Conservation (phyloP, 139 green algal genomes). For the Ettlia oleoabundans region DNA sequence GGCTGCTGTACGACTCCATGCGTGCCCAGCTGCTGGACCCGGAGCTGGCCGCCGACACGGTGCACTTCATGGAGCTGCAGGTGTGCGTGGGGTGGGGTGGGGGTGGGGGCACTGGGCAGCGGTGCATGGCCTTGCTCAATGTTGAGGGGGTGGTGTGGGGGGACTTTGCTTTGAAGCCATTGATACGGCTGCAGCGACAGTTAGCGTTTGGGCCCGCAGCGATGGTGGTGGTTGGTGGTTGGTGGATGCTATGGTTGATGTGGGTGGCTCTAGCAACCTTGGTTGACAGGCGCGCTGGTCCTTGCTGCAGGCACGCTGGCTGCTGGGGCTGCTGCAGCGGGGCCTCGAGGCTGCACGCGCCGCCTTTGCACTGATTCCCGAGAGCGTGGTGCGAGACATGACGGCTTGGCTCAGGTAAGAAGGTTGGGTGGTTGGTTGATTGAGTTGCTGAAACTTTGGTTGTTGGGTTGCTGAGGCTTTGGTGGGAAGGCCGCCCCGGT, state of each 20-base stretch:
- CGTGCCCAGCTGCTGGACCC: constrained; percentile 53
- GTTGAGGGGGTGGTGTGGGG: too few species aligned
- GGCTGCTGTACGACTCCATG: constrained; percentile 56
- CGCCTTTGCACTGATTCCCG: constrained; percentile 52
- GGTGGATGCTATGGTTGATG: not conserved
- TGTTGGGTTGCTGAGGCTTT: too few species aligned
- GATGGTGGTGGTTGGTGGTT: not conserved
- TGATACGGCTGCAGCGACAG: too few species aligned
- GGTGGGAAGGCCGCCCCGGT: not conserved
- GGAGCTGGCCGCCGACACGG: constrained; percentile 46
- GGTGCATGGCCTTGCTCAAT: too few species aligned
- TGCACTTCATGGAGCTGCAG: constrained; percentile 49
- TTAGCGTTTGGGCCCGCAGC: too few species aligned
- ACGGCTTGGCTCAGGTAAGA: constrained; percentile 56
- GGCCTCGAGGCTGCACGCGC: constrained; percentile 1
- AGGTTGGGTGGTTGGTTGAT: not conserved
- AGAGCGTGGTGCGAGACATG: constrained; percentile 61
- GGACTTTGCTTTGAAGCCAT: too few species aligned
- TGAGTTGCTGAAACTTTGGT: too few species aligned
- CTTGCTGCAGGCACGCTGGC: constrained; percentile 51
- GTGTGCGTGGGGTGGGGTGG: too few species aligned
- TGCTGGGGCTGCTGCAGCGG: constrained; percentile 46
- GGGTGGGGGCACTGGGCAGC: too few species aligned
- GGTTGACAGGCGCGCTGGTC: too few species aligned
- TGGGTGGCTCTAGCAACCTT: not conserved